Evolutionary conservation across 306 rosid species (phyloP), one percentile per base, ranked within the genome.

Genomic region (Cucurbita pepo): DNA sequence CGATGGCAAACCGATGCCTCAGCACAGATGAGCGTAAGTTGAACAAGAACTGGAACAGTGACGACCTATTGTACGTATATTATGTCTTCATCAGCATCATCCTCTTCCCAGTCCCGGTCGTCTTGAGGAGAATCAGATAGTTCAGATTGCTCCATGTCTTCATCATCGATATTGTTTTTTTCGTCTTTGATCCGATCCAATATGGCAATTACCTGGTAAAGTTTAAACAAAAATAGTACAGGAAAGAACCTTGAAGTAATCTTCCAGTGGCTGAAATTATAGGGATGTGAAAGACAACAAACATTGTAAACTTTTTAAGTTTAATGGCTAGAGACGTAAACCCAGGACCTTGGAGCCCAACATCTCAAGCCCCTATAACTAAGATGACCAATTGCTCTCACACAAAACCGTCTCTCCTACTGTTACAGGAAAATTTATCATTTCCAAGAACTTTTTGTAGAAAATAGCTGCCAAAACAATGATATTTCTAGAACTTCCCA

Each of bases 191-290:
- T 85, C 79, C 79, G 83, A 79, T 94, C 97, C 69, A 88, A 82
- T 69, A 94, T 86, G 77, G 95, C 92, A 82, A 94, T 89, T 69
- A 94, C 97, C 97, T 91, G 94, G 69, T 81, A 78, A 50, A 34
- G 56, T 77, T 73, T 77, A 75, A 73, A 45, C 34, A 45, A 52
- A 61, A 69, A 13, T 25, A 69, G 57, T 14, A 48, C 11, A 1
- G 55, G 7, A 65, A 66, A 67, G 56, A 67, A 67, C 2, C 43
- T 22, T 65, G 38, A 44, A 19, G 10, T 10, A 21, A 43, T 65
- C 3, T 43, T 65, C 51, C 54, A 65, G 71, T 18, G 11, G 43
- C 41, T 61, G 16, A 63, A 38, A 61, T 61, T 37, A 60, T 60
- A 60, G 14, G 4, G 48, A 38, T 40, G 14, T 10, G 15, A 47